Conservation (phyloP, 495 filamentous ascomycete genomes). For the Copromyces sp. region DNA sequence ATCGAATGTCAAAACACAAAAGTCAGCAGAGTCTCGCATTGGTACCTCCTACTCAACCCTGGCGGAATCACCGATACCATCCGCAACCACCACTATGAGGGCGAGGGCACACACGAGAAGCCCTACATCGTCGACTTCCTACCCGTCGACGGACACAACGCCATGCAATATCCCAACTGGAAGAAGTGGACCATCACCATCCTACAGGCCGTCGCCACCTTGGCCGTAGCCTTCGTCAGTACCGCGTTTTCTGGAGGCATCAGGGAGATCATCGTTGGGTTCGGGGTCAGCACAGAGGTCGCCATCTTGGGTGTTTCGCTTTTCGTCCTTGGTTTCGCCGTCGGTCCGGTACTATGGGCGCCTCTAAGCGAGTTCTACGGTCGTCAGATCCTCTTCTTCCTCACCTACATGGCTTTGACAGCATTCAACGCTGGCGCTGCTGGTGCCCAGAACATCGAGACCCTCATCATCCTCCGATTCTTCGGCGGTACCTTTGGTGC, state of each 20-base stretch:
- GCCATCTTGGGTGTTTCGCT: slow-evolving; percentile 60
- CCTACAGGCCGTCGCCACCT: slow-evolving; percentile 54
- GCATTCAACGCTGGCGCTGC: slow-evolving; percentile 60
- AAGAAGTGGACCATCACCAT: slow-evolving; percentile 67
- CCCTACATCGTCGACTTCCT: slow-evolving; percentile 70
- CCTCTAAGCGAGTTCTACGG: slow-evolving; percentile 58
- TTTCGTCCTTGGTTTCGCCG: slow-evolving; percentile 65
- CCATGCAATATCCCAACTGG: slow-evolving; percentile 48
- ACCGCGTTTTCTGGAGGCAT: slow-evolving; percentile 69
- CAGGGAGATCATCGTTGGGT: slow-evolving; percentile 46
- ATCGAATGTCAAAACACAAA: slow-evolving; percentile 18
- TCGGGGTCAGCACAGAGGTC: slow-evolving; percentile 49
- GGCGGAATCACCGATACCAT: slow-evolving; percentile 35
- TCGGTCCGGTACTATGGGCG: slow-evolving; percentile 57
- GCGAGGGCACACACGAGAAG: slow-evolving; percentile 61
- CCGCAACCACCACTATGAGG: slow-evolving; percentile 49
- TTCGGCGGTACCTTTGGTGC: slow-evolving; percentile 71
- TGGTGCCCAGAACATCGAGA: slow-evolving; percentile 50
- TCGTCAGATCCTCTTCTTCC: slow-evolving; percentile 56
- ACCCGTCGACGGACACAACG: slow-evolving; percentile 59
- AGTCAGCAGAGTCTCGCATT: slow-evolving; percentile 12
- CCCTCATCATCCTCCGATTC: slow-evolving; percentile 65
- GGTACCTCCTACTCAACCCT: slow-evolving; percentile 24
- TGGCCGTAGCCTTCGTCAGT: slow-evolving; percentile 67
- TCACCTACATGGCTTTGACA: slow-evolving; percentile 52